Conservation (phyloP, 2,329 filamentous ascomycete species). For the Phyllosticta paracitricarpa region DNA sequence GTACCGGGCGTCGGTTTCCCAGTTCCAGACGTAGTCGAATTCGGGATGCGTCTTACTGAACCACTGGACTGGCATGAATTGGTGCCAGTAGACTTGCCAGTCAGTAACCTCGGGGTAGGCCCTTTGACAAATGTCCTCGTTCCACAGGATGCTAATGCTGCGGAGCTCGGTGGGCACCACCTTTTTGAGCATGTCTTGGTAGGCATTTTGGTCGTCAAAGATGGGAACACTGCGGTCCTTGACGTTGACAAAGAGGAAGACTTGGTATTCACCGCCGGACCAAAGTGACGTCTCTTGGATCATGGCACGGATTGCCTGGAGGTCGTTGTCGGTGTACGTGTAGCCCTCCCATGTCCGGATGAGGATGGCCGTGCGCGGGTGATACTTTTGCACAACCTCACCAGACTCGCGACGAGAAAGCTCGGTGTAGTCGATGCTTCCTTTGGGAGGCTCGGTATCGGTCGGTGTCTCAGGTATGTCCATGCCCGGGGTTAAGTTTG, state of each 20-base stretch:
- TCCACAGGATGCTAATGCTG: conserved; percentile 64
- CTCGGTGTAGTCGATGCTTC: conserved; percentile 1
- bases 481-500: conserved; percentile 7
- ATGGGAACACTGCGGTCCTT: conserved; percentile 47
- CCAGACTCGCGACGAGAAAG: conserved; percentile 3
- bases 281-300: conserved; percentile 36
- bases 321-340: conserved; percentile 37
- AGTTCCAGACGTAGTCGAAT: conserved; percentile 74
- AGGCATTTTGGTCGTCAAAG: conserved; percentile 48
- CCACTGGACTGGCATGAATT: conserved; percentile 66
- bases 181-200: conserved; percentile 49
- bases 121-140: conserved; percentile 43
- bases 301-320: conserved; percentile 36
- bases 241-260: conserved; percentile 39
- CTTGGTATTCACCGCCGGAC: conserved; percentile 39
- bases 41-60: conserved; percentile 68
- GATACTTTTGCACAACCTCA: conserved; percentile 22
- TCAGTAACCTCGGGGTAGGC: conserved; percentile 41
- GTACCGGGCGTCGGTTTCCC: conserved; percentile 74
- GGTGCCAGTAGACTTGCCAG: conserved; percentile 43
- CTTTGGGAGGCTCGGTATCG: conserved; percentile 4
- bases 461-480: conserved; percentile 2
- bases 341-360: conserved; percentile 40
- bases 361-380: conserved; percentile 35
- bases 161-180: conserved; percentile 61